Conservation (phyloP, 257 asterid genomes). For the Solanum medicagineum region DNA sequence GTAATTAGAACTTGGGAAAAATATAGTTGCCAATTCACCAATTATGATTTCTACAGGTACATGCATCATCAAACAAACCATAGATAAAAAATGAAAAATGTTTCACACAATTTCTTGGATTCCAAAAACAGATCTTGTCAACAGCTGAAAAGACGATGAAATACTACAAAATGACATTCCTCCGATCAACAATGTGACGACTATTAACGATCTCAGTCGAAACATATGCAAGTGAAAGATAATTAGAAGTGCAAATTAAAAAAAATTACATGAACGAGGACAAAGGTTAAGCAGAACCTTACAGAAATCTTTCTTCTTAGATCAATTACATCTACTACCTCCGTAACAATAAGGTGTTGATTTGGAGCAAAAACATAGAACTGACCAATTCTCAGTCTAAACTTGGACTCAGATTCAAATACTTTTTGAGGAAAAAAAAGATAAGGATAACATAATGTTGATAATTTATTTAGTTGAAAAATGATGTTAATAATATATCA, state of each 20-base stretch:
- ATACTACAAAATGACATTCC: background rate
- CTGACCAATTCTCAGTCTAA: background rate
- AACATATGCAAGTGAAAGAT: too few species aligned
- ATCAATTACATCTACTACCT: background rate
- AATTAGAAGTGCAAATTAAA: background rate
- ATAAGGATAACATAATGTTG: background rate
- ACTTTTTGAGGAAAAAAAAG: background rate
- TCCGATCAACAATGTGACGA: background rate
- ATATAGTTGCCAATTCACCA: background rate
- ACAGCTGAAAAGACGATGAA: background rate
- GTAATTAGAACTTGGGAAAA: background rate
- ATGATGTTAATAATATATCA: background rate
- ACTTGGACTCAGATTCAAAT: background rate
- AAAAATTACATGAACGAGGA: background rate
- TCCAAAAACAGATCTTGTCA: background rate
- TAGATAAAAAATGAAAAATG: background rate
- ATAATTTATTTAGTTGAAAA: background rate
- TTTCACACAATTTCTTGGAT: background rate
- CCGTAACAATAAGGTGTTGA: background rate
- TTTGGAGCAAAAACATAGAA: background rate
- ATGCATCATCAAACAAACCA: background rate
- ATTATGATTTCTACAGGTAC: background rate
- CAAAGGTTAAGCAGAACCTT: background rate
- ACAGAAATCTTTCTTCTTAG: background rate
- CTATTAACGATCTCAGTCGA: too few species aligned